phyloP scores from a whole-genome alignment of 306 rosid genomes.

The Lathyrus aphaca region DNA sequence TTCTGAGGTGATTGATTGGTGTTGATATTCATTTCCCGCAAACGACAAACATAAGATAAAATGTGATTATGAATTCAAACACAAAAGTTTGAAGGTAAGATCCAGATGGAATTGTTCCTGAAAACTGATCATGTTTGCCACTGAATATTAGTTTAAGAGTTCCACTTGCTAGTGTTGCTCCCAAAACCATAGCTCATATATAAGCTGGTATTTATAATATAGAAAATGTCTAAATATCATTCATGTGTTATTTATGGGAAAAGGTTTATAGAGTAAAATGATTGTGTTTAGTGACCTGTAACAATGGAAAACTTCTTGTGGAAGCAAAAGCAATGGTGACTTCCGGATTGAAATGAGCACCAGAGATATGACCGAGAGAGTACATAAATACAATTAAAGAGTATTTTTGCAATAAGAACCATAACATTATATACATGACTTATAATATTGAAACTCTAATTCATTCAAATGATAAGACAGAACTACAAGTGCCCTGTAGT shows the following conservation, averaged over 20 bases:
- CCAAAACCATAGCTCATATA: conserved; percentile 61
- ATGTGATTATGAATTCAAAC: conserved; percentile 80
- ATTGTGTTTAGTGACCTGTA: conserved; percentile 53
- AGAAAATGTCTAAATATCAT: no score
- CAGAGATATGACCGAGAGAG: conserved; percentile 84
- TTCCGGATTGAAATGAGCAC: conserved; percentile 91
- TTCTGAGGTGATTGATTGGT: no score
- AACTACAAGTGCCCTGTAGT: no score
- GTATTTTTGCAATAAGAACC: no score
- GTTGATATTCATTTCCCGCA: no score
- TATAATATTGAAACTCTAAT: no score
- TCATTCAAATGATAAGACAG: no score
- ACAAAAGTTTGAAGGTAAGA: conserved; percentile 66
- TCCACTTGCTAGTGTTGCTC: conserved; percentile 80
- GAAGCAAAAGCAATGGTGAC: conserved; percentile 84
- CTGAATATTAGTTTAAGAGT: conserved; percentile 63
- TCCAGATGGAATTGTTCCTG: conserved; percentile 68
- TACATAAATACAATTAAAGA: conserved; percentile 64
- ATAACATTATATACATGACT: no score
- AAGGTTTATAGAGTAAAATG: neutral
- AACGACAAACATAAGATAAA: conserved; percentile 74
- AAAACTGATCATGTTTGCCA: conserved; percentile 49
- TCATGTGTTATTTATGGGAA: no score
- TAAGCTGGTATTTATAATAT: conserved; percentile 68
- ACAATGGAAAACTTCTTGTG: conserved; percentile 60